Conservation (phyloP, 441 rosid genomes). For the Raphanus hybrid region DNA sequence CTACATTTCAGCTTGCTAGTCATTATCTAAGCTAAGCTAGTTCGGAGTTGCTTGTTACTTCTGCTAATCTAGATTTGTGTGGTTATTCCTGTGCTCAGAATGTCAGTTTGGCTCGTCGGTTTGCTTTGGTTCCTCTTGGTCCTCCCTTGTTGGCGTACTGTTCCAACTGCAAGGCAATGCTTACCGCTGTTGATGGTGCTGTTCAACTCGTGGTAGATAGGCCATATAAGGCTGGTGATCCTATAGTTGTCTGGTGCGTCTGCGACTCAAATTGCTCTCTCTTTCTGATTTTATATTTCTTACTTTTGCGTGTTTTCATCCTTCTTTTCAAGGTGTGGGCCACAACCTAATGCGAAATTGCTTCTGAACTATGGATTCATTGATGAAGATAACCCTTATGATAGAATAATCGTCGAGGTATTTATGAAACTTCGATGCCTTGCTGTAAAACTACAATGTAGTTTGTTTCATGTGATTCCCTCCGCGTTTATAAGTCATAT, state of each 20-base stretch:
- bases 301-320: constrained; percentile 20
- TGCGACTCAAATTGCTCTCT: constrained; percentile 23
- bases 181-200: constrained; percentile 78
- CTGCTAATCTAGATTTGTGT: constrained; percentile 26
- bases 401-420: constrained; percentile 81
- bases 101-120: constrained; percentile 93
- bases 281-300: constrained; percentile 18
- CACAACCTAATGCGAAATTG: constrained; percentile 91
- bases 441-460: not conserved
- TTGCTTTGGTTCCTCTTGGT: constrained; percentile 70
- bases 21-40: constrained; percentile 15
- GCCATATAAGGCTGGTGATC: constrained; percentile 82
- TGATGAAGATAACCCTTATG: constrained; percentile 89
- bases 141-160: constrained; percentile 93
- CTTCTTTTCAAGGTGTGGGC: constrained; percentile 81
- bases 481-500: constrained; percentile 25
- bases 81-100: constrained; percentile 59
- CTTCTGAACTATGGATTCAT: constrained; percentile 96
- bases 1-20: constrained; percentile 17
- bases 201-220: constrained; percentile 89
- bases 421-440: constrained; percentile 17
- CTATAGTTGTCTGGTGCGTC: constrained; percentile 85
- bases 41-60: constrained; percentile 17
- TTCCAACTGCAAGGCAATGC: constrained; percentile 94
- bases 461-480: not conserved